These are phyloP conservation scores for Baudoinia panamericana DNA, from an alignment of 495 filamentous ascomycete genomes.

Conservation along the genomic window DNA sequence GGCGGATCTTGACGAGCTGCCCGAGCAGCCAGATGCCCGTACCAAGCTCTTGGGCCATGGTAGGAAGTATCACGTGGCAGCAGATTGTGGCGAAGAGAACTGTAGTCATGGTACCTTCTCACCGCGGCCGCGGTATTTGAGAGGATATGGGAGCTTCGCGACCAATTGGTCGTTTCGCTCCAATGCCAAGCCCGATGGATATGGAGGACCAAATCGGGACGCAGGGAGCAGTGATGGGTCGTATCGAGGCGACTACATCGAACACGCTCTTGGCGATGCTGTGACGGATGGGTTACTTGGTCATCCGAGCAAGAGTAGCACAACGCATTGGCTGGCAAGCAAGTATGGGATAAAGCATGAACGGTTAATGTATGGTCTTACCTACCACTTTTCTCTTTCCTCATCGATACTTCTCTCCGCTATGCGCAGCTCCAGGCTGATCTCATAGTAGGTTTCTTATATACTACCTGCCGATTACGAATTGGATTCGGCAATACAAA, in stretches of 20 bases:
- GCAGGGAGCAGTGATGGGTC: neutral
- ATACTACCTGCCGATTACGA: conserved; percentile 85
- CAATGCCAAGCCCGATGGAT: conserved; percentile 22
- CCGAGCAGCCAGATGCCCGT: conserved; percentile 7
- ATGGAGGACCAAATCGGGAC: conserved; percentile 3
- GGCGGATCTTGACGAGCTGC: conserved; percentile 7
- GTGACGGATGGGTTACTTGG: conserved; percentile 31
- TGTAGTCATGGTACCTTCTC: conserved; percentile 76
- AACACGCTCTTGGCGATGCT: conserved; percentile 27
- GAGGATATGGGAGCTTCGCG: conserved; percentile 33
- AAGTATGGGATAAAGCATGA: conserved; percentile 46
- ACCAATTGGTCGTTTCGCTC: conserved; percentile 6
- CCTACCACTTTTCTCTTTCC: neutral
- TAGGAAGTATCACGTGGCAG: conserved; percentile 27
- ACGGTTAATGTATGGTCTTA: conserved; percentile 37
- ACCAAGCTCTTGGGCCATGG: conserved; percentile 21
- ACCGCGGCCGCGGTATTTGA: conserved; percentile 42
- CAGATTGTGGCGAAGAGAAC: conserved; percentile 28
- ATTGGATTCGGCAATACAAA: conserved; percentile 76
- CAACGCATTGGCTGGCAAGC: conserved; percentile 48
- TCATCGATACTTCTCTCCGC: no score
- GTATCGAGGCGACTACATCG: conserved; percentile 4
- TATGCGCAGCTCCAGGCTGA: conserved; percentile 11
- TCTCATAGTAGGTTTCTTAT: conserved; percentile 56
- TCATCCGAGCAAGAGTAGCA: conserved; percentile 46